Base-by-base conservation (phyloP, 371 early-diverging fungal genomes). In the Zychaea mexicana region DNA sequence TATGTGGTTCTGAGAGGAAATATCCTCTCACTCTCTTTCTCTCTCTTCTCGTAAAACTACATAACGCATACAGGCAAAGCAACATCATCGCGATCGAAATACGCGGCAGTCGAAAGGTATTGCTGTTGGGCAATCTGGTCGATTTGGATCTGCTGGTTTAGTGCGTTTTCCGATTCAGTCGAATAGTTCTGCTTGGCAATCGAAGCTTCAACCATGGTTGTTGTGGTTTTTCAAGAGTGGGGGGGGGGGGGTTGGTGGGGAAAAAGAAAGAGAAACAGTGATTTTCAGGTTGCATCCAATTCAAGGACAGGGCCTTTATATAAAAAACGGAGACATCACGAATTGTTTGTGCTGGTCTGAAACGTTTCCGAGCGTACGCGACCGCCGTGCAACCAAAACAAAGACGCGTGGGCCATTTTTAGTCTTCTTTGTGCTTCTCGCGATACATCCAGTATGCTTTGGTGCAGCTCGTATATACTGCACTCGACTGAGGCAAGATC, bases 141-240 rank as follows among this genome's bases (percentile, higher is more conserved):
- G 32, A 82, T 64, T 52, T 77, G 68, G 33, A 87, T 81, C 60
- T 87, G 87, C 38, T 79, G 68, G 67, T 87, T 86, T 32, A 88
- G 65, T 24, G 79, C 78, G 61, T 87, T 84, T 67, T 87, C 87
- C 19, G 82, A 61, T 39, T 76, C 76, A 17, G 77, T 71, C 6
- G 79, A 49, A 63, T 79, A 88, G 77, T 88, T 88, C 76, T 88
- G 89, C 60, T 79, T 84, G 39, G 84, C 82, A 60, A 85, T 66
- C 9, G 77, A 76, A 49, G 46, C 38, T 21, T 13, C 17, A 15
- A 58, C 27, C 42, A 58, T 58, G 6, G 2, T 45, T 13, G 7
- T 17, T 36, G 15, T 10, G 15, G 36, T 9, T 49, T 0, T 19
- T 49, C n/a, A 22, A 22, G 10, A 49, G n/a, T 36, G 56, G 17